Evolutionary conservation across 2,329 filamentous ascomycete genomes (phyloP), one percentile per base, ranked within the genome.

Genomic region (Sarocladium strictum): DNA sequence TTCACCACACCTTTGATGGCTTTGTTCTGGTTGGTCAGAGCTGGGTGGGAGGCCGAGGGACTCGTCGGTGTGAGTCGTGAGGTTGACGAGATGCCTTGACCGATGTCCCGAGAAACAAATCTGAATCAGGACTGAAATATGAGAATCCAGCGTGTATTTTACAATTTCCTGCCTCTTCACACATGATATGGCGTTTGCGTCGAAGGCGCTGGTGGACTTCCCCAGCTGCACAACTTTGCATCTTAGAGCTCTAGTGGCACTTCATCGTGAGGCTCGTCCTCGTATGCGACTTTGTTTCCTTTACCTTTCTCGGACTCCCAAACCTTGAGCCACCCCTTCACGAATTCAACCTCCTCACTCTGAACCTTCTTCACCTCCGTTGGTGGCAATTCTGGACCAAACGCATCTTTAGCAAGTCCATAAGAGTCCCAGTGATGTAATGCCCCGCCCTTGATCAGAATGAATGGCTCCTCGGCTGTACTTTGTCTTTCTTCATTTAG

Each of bases 1-100:
- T 53, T 78, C 40, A 73, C 72, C 38, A 77, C 76, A 45, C 78
- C 78, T 1, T 58, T 68, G 9, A 75, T 79, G 65, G 74, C 73
- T 33, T 59, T 69, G 19, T 77, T 79, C 56, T 81, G 78, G 78
- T 65, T 81, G 35, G 63, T 74, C 49, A 70, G 75, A 55, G 76
- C 72, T 10, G 77, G 76, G 0, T 80, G 75, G 76, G 64, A 66
- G 37, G 50, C 50, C 14, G 50, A 53, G 9, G 50, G 50, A 6
- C 3, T 51, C 10, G 27, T 19, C 21, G 47, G 27, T 14, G 47
- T 23, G 40, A 15, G 12, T n/a, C n/a, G n/a, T 7, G 47, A 21
- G n/a, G 27, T 32, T 7, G 47, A 32, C 17, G 47, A 21, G 15
- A 17, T 17, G 3, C 5, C 7, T 6, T 51, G 47, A 51, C 35